These are phyloP conservation scores for Hyaloperonospora arabidopsidis DNA, from an alignment of 352 stramenopile genomes.

Conservation along the genomic window DNA sequence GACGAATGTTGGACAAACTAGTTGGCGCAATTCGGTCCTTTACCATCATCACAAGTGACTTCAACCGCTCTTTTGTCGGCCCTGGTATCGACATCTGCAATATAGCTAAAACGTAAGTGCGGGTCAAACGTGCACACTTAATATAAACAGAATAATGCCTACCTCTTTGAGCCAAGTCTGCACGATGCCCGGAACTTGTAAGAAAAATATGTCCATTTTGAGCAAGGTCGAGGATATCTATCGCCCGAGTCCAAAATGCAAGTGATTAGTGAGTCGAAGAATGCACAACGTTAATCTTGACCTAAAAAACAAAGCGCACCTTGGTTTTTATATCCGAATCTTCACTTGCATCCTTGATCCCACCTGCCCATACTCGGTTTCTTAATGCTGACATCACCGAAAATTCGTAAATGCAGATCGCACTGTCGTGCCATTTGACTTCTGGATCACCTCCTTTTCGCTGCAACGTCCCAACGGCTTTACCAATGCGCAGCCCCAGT, in stretches of 20 bases:
- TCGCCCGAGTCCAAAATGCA: neutral
- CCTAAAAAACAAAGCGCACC: slow-evolving; percentile 16
- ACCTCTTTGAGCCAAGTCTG: slow-evolving; percentile 39
- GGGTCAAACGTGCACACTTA: neutral
- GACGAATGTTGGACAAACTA: slow-evolving; percentile 2
- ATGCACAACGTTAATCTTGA: neutral
- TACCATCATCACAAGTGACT: slow-evolving; percentile 30
- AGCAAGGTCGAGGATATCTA: slow-evolving; percentile 46
- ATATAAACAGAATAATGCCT: neutral
- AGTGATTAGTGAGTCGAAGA: neutral
- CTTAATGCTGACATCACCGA: slow-evolving; percentile 16
- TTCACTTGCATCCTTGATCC: slow-evolving; percentile 36
- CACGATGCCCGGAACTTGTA: slow-evolving; percentile 39
- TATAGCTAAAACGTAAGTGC: slow-evolving; percentile 4
- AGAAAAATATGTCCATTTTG: slow-evolving; percentile 61
- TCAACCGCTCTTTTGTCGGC: slow-evolving; percentile 23
- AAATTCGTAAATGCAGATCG: slow-evolving; percentile 20
- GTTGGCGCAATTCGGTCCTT: slow-evolving; percentile 34
- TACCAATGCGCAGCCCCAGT: slow-evolving; percentile 35
- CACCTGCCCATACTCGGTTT: slow-evolving; percentile 32
- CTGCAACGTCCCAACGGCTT: slow-evolving; percentile 22
- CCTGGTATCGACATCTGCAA: slow-evolving; percentile 23
- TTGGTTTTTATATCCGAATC: slow-evolving; percentile 36
- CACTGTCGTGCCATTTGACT: slow-evolving; percentile 2
- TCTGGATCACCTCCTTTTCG: slow-evolving; percentile 6